Percentiles rank a stretch among this genome's conserved stretches.
These are phyloP conservation scores for Penicillium digitatum DNA, from an alignment of 2,329 filamentous ascomycete genomes.

Conservation along the genomic window DNA sequence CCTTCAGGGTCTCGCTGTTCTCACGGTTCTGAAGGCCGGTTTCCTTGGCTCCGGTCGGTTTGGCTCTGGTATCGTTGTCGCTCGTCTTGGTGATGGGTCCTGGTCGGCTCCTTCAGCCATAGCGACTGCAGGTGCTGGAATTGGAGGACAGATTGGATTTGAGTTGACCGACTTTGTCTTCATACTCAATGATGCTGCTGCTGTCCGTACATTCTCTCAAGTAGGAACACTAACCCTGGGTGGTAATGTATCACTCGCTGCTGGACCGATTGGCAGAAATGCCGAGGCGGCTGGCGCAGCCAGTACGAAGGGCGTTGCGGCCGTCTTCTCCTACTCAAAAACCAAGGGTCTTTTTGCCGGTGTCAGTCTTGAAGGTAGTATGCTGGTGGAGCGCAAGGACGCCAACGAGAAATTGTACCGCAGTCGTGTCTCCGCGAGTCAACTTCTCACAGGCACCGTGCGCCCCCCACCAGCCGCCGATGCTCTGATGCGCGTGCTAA, in stretches of 20 bases:
- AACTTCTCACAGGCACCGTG: constrained; percentile 75
- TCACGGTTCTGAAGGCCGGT: constrained; percentile 50
- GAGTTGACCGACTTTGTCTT: constrained; percentile 74
- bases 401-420: constrained; percentile 97
- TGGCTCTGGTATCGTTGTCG: constrained; percentile 49
- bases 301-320: constrained; percentile 81
- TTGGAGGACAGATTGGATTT: constrained; percentile 51
- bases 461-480: constrained; percentile 75
- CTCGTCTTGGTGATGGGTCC: constrained; percentile 46
- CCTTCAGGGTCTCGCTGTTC: constrained; percentile 46
- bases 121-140: constrained; percentile 47
- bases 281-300: constrained; percentile 94
- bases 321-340: constrained; percentile 95
- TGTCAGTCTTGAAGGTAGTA: constrained; percentile 88
- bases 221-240: constrained; percentile 86
- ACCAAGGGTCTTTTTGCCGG: constrained; percentile 96
- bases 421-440: constrained; percentile 70
- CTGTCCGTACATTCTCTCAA: constrained; percentile 92
- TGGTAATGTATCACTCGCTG: constrained; percentile 93
- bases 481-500: constrained; percentile 78
- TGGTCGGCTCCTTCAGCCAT: constrained; percentile 52
- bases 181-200: constrained; percentile 86
- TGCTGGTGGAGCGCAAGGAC: constrained; percentile 89
- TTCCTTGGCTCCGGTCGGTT: constrained; percentile 50
- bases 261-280: constrained; percentile 88